Conservation (phyloP, 495 filamentous ascomycete species). For the Chlorociboria aeruginascens region DNA sequence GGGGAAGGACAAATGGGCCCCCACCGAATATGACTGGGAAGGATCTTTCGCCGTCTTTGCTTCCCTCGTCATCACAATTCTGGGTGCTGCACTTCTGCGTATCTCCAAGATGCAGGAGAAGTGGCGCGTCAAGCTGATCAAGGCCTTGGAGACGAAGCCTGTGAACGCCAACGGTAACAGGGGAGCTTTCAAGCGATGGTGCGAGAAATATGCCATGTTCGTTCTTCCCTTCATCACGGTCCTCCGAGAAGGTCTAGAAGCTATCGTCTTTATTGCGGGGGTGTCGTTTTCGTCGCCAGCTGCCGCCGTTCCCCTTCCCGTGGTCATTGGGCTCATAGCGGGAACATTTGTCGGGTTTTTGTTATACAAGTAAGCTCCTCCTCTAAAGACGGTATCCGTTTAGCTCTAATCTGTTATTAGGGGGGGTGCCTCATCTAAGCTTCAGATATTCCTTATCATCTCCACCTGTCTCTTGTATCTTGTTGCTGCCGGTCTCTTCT, state of each 20-base stretch:
- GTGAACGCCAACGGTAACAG: conserved; percentile 19
- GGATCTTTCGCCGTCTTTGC: conserved; percentile 62
- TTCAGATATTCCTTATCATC: conserved; percentile 69
- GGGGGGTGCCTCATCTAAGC: conserved; percentile 40
- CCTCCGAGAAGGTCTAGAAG: conserved; percentile 73
- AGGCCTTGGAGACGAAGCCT: conserved; percentile 40
- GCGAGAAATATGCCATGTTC: conserved; percentile 75
- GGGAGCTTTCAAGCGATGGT: conserved; percentile 46
- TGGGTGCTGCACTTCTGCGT: conserved; percentile 69
- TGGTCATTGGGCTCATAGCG: conserved; percentile 52
- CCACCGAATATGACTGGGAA: conserved; percentile 66
- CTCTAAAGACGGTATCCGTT: not conserved
- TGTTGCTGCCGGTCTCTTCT: conserved; percentile 76
- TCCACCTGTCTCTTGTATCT: conserved; percentile 81
- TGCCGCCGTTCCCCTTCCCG: conserved; percentile 59
- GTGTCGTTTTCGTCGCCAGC: conserved; percentile 67
- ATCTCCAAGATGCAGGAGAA: conserved; percentile 77
- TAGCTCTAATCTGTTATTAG: conserved; percentile 17
- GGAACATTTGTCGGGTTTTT: conserved; percentile 54
- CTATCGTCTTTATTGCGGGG: conserved; percentile 70
- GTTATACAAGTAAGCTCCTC: conserved; percentile 57
- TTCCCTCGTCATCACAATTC: conserved; percentile 62
- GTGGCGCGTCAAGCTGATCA: conserved; percentile 69
- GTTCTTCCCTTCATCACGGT: conserved; percentile 71
- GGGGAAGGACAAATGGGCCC: conserved; percentile 50